phyloP scores from a whole-genome alignment of 2,329 filamentous ascomycete species.

The Aspergillus tubingensis region DNA sequence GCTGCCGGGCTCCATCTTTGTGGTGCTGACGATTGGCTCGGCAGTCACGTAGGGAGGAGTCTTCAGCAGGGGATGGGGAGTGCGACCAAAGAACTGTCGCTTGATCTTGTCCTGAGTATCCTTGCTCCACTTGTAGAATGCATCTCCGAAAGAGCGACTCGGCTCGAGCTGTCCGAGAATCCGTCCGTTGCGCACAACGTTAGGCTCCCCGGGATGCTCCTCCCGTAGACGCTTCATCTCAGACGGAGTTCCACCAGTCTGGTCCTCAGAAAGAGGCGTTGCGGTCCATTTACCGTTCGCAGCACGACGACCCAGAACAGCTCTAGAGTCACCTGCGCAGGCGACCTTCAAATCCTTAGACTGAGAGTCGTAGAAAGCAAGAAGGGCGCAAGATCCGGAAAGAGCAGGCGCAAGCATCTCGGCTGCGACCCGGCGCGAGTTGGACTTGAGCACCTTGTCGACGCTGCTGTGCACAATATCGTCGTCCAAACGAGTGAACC shows the following conservation, averaged over 20 bases:
- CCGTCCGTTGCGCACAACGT: conserved; percentile 84
- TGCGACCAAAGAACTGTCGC: conserved; percentile 82
- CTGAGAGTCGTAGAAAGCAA: conserved; percentile 92
- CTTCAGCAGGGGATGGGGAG: conserved; percentile 73
- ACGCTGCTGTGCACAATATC: conserved; percentile 95
- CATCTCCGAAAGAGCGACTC: conserved; percentile 91
- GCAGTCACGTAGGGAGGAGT: conserved; percentile 97
- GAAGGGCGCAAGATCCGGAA: conserved; percentile 92
- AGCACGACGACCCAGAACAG: conserved; percentile 80
- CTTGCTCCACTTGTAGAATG: conserved; percentile 91
- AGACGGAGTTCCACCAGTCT: conserved; percentile 85
- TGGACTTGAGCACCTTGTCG: conserved; percentile 83
- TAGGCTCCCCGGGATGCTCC: conserved; percentile 84
- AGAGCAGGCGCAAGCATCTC: conserved; percentile 89
- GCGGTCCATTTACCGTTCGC: conserved; percentile 87
- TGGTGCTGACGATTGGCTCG: conserved; percentile 91
- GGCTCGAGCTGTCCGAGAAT: conserved; percentile 92
- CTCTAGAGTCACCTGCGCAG: conserved; percentile 94
- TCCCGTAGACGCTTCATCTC: conserved; percentile 80
- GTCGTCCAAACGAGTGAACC: conserved; percentile 83
- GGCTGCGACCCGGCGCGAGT: conserved; percentile 86
- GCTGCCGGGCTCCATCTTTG: conserved; percentile 81
- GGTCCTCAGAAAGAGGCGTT: conserved; percentile 84
- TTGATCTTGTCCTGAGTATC: conserved; percentile 83
- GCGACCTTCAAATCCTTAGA: conserved; percentile 89